Percentiles rank a stretch among this genome's conserved stretches.
These are phyloP conservation scores for Prunus yedoensis DNA, from an alignment of 331 rosid genomes.

Conservation along the genomic window DNA sequence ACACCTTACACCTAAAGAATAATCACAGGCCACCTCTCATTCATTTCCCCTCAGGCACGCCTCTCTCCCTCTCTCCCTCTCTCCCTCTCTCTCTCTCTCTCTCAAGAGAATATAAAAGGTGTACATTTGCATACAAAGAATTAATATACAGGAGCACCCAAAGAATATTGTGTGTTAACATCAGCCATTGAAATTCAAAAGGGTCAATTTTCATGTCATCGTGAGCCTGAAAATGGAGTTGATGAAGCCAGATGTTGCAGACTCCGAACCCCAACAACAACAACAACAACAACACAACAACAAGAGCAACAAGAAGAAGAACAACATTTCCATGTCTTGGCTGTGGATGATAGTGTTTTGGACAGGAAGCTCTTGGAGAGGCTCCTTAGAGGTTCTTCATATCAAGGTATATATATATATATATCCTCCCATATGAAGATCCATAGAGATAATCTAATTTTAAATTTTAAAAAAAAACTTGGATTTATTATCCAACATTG, in stretches of 20 bases:
- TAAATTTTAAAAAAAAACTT: too few relatives aligned
- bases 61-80: constrained; percentile 27
- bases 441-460: too few relatives aligned
- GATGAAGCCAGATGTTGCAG: constrained; percentile 19
- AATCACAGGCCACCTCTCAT: constrained; percentile 36
- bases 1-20: constrained; percentile 26
- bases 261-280: constrained; percentile 2
- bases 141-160: background rate
- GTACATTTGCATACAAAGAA: background rate
- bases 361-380: constrained; percentile 85
- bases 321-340: constrained; percentile 89
- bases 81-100: constrained; percentile 3
- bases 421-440: too few relatives aligned
- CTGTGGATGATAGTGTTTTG: constrained; percentile 79
- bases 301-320: constrained; percentile 4
- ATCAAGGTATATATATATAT: constrained; percentile 57
- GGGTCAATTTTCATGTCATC: background rate
- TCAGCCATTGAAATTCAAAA: background rate
- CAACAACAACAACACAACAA: background rate
- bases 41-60: constrained; percentile 24
- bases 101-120: background rate
- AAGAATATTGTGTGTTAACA: background rate
- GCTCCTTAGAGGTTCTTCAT: constrained; percentile 76
- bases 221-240: constrained; percentile 30
- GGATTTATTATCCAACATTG: too few relatives aligned